Base-by-base conservation (phyloP, 2,329 filamentous ascomycete genomes). In the Grosmannia penicillata region DNA sequence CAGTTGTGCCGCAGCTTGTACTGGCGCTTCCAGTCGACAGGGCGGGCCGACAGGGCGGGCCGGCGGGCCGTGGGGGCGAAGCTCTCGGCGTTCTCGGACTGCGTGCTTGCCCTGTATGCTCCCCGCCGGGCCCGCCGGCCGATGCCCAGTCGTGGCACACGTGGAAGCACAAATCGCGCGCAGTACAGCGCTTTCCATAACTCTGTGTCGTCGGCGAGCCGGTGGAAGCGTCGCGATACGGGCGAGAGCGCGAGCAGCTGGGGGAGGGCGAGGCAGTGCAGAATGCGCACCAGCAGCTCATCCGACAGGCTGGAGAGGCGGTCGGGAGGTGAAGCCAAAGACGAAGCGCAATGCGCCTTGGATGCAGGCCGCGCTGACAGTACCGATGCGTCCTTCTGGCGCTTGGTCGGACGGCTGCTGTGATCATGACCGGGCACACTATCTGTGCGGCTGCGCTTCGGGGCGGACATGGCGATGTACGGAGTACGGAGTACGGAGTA, bases 111-210 rank as follows among this genome's bases (percentile, higher is more conserved):
- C 15, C 8, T 15, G 4, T 9, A 8, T 24, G 17, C 6, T 8
- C 39, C 21, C 15, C 11, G 19, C 10, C 25, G 75, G 31, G 37
- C 45, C 37, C 17, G 39, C 39, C 63, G 58, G 39, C 80, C 70
- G 18, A 80, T 79, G 1, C 82, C 81, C 40, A 89, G 76, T 41
- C 81, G 75, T 47, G 81, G 70, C 26, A 81, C 82, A 51, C 86
- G 75, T 28, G 85, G 86, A 26, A 82, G 70, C 23, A 95, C 83
- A 57, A 93, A 96, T 45, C 81, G 78, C 21, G 75, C 69, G 59
- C 93, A 94, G 59, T 94, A 98, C 36, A 85, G 73, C 13, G 72
- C 70, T 56, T 89, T 91, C 91, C 91, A 98, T 40, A 96, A 63
- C 54, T 95, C 85, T 1, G 81, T 80, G 56, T 96, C 91, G 39